Conservation (phyloP, 2,329 filamentous ascomycete species). For the Phymatotrichopsis omnivora region DNA sequence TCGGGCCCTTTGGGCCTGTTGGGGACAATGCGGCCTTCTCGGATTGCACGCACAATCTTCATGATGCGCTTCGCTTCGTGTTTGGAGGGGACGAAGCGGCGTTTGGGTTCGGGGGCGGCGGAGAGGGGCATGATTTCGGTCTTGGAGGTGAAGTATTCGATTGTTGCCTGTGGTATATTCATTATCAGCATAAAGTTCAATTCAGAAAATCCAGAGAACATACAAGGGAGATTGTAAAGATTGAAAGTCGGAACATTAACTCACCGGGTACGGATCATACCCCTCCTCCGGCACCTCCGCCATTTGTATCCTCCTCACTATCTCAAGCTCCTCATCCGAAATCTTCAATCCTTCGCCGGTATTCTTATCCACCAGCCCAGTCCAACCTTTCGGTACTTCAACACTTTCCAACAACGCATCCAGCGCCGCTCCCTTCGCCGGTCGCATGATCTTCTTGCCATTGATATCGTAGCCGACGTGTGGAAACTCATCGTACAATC, state of each 20-base stretch:
- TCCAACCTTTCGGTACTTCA: conserved; percentile 94
- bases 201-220: conserved; percentile 21
- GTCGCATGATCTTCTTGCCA: conserved; percentile 93
- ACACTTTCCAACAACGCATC: conserved; percentile 94
- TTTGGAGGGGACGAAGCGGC: conserved; percentile 90
- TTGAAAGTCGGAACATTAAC: conserved; percentile 29
- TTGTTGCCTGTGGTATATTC: conserved; percentile 50
- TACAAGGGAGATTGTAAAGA: background rate
- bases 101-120: conserved; percentile 88
- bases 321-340: conserved; percentile 75
- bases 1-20: conserved; percentile 69
- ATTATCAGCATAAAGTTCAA: conserved; percentile 26
- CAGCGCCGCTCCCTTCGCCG: conserved; percentile 83
- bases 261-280: conserved; percentile 81
- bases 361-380: conserved; percentile 81
- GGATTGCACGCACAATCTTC: conserved; percentile 93
- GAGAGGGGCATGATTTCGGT: conserved; percentile 91
- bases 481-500: conserved; percentile 94
- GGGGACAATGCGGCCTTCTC: conserved; percentile 84
- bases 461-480: conserved; percentile 99
- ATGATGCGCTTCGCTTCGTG: conserved; percentile 93
- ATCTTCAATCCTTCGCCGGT: conserved; percentile 89
- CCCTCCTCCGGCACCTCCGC: conserved; percentile 65
- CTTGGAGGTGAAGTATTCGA: conserved; percentile 88
- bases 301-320: conserved; percentile 77